Evolutionary conservation across 225 moss, liverwort and hornwort species (phyloP), one percentile per base, ranked within the genome.

Genomic region (Sphagnum contortum): DNA sequence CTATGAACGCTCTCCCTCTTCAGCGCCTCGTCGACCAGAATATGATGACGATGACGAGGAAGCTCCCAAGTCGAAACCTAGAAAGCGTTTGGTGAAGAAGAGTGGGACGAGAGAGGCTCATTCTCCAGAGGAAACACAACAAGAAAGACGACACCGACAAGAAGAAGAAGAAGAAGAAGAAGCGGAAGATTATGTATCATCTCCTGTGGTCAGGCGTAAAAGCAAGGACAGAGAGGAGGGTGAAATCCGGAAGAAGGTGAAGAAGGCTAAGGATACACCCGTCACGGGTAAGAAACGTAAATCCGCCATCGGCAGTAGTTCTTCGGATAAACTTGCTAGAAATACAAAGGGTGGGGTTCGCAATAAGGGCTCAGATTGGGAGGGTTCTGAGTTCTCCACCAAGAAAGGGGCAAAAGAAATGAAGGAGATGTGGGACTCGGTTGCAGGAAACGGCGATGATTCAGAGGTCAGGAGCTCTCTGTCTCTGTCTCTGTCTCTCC

Each of bases 361-460:
- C 6, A 77, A 73, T 55, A 79, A 68, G 45, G 68, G 57, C 3
- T 72, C 61, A 59, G 55, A 66, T 70, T 73, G 80, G 49, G 54
- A 51, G 57, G 65, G 71, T 48, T 44, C 5, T 45, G 76, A 71
- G 69, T 65, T 4, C 48, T 60, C 44, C 57, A 76, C 68, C 73
- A 76, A 63, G 65, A 72, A 81, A 65, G 84, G 84, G 63, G 67
- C 81, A 66, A 84, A 83, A 76, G 89, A 91, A 65, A 87, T 91
- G 76, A 80, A 83, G 68, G 80, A 87, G 68, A 77, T 82, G 71
- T 94, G 94, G 94, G 89, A 77, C 11, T 79, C 87, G 50, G 85
- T 85, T 54, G 85, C 81, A 6, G 80, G 80, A 3, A 75, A 70
- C 10, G 89, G 80, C 9, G 83, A 78, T 4, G 89, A 83, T 64